Base-by-base conservation (phyloP, 176 grass and related monocot species). In the Eragrostis curvula region DNA sequence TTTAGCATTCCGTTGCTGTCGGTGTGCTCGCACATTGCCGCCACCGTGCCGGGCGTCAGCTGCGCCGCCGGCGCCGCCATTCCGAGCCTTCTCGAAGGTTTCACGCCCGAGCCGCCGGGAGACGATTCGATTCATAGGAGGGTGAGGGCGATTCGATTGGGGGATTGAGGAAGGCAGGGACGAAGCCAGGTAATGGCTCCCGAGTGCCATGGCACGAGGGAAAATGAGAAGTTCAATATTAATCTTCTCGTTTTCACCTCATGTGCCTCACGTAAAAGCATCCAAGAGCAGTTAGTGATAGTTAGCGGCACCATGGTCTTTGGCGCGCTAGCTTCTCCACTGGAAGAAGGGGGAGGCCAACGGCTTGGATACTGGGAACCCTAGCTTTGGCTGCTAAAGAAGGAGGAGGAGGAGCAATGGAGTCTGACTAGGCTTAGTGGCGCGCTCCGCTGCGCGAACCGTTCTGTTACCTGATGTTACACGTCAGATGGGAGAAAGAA, bases 31-130 rank as follows among this genome's bases (percentile, higher is more conserved):
- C 77, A 87, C 17, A 98, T 75, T 58, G 50, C 46, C 79, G 64
- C 79, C 66, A 98, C 91, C 62, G 89, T 90, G 3, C 82, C 90
- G 17, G 66, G 6, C 21, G 82, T 88, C 62, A 98, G 88, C 75
- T 84, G 74, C 70, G 55, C 20, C 57, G 59, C 80, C n/a, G n/a
- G n/a, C 89, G 49, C 51, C 79, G 29, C 32, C 32, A 36, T 46
- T 42, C 47, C 14, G 49, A 66, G 29, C 32, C 32, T 2, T 46
- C 49, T 56, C 14, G 49, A 66, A 24, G 44, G 64, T 8, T 20
- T 12, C 10, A 8, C 55, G 20, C n/a, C 55, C n/a, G n/a, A n/a
- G 53, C 53, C 50, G 50, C 50, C 17, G 7, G 7, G 57, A n/a
- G 67, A 8, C 24, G 71, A 25, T 55, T 51, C 9, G 59, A 30